These are phyloP conservation scores for Gonapodya prolifera DNA, from an alignment of 192 early-diverging fungal genomes.

Conservation along the genomic window DNA sequence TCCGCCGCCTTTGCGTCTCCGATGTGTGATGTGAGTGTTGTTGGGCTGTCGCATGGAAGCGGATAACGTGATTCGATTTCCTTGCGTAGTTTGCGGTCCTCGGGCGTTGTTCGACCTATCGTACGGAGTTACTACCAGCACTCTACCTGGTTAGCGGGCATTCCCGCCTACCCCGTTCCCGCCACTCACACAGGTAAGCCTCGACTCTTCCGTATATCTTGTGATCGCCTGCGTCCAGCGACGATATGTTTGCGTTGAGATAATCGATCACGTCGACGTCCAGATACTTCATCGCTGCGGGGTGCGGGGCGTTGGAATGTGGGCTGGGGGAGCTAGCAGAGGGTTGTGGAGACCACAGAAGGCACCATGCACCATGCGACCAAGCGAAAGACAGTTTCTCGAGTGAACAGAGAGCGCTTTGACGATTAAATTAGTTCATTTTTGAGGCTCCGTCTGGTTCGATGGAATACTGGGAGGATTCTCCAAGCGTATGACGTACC, in stretches of 20 bases:
- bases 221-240: conserved; percentile 70
- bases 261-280: conserved; percentile 66
- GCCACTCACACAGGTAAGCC: conserved; percentile 64
- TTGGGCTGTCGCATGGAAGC: background rate
- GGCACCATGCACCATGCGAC: no score
- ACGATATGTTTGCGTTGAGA: conserved; percentile 74
- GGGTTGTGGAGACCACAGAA: no score
- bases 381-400: no score
- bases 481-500: no score
- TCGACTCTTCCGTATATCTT: conserved; percentile 73
- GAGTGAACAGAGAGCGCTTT: no score
- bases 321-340: no score
- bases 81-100: background rate
- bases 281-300: conserved; percentile 70
- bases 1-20: no score
- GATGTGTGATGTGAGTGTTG: background rate
- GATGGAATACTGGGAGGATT: no score
- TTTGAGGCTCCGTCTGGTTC: no score
- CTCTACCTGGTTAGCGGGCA: conserved; percentile 76
- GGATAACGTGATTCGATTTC: background rate
- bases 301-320: no score
- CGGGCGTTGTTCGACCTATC: background rate
- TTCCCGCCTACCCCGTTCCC: no score
- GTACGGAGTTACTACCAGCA: background rate
- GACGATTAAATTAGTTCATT: no score